Conservation (phyloP, 2,329 filamentous ascomycete species). For the Talaromyces albobiverticillius region DNA sequence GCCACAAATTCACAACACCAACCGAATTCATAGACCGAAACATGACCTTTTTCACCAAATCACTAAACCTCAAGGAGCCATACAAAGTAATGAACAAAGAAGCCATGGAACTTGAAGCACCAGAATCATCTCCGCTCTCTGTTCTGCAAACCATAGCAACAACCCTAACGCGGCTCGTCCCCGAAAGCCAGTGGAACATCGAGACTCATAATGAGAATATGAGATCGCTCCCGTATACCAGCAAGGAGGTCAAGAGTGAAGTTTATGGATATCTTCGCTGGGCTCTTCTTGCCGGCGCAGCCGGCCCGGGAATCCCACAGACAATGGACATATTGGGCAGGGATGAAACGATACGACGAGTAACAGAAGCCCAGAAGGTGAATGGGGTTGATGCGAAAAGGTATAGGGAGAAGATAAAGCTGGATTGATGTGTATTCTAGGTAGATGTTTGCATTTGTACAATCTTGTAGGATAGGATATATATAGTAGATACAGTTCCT, state of each 20-base stretch:
- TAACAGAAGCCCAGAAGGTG: conserved; percentile 39
- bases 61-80: background rate
- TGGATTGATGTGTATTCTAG: background rate
- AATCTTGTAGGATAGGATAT: background rate
- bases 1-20: conserved; percentile 57
- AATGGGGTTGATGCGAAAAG: conserved; percentile 18
- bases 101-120: background rate
- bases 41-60: conserved; percentile 45
- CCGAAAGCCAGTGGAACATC: conserved; percentile 38
- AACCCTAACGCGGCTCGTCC: conserved; percentile 42
- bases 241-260: conserved; percentile 42
- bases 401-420: conserved; percentile 1
- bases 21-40: conserved; percentile 56
- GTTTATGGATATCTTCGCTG: conserved; percentile 57
- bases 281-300: conserved; percentile 52
- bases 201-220: conserved; percentile 41
- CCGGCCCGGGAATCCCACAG: conserved; percentile 53
- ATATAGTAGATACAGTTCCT: too few relatives aligned
- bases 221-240: conserved; percentile 19
- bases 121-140: conserved; percentile 29
- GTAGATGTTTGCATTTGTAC: background rate
- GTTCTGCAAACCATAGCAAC: conserved; percentile 44
- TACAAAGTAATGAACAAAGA: background rate
- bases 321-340: conserved; percentile 57
- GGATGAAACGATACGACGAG: conserved; percentile 46